A percentile compares a stretch with the other conserved stretches of the same genome.
Conservation (phyloP, 192 early-diverging fungal species). For the Coemansia sp. region DNA sequence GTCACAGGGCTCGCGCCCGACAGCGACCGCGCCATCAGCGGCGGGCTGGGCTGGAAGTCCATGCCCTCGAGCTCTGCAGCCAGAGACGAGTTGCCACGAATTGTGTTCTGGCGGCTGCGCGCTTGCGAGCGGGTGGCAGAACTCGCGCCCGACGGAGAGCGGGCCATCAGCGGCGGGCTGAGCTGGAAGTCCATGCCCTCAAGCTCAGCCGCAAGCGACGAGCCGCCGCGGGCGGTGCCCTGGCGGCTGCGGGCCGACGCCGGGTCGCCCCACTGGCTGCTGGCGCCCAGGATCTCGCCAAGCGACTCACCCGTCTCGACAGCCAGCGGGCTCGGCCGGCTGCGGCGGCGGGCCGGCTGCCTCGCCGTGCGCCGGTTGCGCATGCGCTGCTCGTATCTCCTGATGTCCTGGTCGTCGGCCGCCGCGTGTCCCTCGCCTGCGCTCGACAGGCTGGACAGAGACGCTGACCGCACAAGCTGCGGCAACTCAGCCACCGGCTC, state of each 20-base stretch:
- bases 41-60: slow-evolving; percentile 4
- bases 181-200: background rate
- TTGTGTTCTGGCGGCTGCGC: slow-evolving; percentile 15
- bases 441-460: slow-evolving; percentile 20
- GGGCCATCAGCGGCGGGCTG: slow-evolving; percentile 8
- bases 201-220: slow-evolving; percentile 37
- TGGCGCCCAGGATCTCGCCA: slow-evolving; percentile 40
- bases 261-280: slow-evolving; percentile 38
- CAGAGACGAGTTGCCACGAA: slow-evolving; percentile 19
- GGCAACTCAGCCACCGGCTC: background rate
- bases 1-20: slow-evolving; percentile 4
- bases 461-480: slow-evolving; percentile 5
- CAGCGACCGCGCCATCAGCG: slow-evolving; percentile 6
- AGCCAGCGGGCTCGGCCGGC: slow-evolving; percentile 15
- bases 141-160: slow-evolving; percentile 7
- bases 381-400: slow-evolving; percentile 33
- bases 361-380: slow-evolving; percentile 17
- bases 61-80: slow-evolving; percentile 25
- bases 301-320: slow-evolving; percentile 37
- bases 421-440: background rate
- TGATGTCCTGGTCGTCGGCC: slow-evolving; percentile 34
- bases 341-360: slow-evolving; percentile 4
- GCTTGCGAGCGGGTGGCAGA: slow-evolving; percentile 7
- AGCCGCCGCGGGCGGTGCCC: slow-evolving; percentile 13
- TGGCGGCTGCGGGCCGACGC: slow-evolving; percentile 22